phyloP scores from a whole-genome alignment of 2,329 filamentous ascomycete species.

The Dothistroma pini region DNA sequence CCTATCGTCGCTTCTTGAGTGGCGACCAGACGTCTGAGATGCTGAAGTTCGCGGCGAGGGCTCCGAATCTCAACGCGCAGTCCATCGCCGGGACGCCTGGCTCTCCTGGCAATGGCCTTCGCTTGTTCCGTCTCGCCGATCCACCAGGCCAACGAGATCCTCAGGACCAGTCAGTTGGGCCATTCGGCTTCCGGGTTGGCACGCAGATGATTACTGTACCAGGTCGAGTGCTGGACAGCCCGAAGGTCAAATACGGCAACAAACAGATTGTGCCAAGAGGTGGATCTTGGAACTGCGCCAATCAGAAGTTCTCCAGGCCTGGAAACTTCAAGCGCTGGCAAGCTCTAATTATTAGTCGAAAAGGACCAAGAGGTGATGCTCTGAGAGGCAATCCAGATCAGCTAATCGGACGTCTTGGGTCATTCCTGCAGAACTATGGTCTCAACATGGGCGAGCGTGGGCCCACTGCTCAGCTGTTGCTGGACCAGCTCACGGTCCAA shows the following conservation, averaged over 20 bases:
- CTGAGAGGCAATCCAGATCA: conserved; percentile 9
- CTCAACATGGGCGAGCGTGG: conserved; percentile 25
- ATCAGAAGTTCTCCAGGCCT: conserved; percentile 54
- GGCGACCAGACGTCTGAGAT: conserved; percentile 62
- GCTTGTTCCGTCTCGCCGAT: conserved; percentile 52
- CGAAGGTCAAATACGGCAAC: conserved; percentile 56
- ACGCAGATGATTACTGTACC: conserved; percentile 65
- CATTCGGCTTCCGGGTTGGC: conserved; percentile 63
- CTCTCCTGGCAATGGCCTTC: conserved; percentile 49
- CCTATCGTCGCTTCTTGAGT: conserved; percentile 57
- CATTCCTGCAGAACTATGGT: conserved; percentile 26
- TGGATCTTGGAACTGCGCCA: conserved; percentile 33
- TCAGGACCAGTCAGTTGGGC: conserved; percentile 22
- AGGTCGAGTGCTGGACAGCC: conserved; percentile 64
- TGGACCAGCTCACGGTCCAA: conserved; percentile 14
- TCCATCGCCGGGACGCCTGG: conserved; percentile 51
- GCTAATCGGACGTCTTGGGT: conserved; percentile 20
- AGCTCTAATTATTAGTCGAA: conserved; percentile 25
- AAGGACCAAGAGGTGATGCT: conserved; percentile 16
- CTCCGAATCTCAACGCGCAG: conserved; percentile 62
- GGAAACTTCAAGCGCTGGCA: conserved; percentile 52
- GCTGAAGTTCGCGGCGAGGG: conserved; percentile 68
- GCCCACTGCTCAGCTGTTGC: conserved; percentile 8
- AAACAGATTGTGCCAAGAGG: conserved; percentile 17
- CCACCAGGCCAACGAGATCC: conserved; percentile 9